Evolutionary conservation across 2,329 filamentous ascomycete species (phyloP).

Genomic region (Seiridium cupressi): DNA sequence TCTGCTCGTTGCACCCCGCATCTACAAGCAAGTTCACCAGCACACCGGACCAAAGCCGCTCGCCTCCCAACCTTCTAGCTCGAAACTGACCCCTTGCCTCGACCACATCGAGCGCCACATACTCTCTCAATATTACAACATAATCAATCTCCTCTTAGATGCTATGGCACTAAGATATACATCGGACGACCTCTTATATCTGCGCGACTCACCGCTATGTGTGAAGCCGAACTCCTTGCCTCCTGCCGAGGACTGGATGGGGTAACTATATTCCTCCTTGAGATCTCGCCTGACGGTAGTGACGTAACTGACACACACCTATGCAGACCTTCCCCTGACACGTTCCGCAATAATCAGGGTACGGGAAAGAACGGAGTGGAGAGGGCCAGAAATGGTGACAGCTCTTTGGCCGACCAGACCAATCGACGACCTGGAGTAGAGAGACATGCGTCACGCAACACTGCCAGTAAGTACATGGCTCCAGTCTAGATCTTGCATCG

Average conservation of each 20-base stretch:
- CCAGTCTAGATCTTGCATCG: too few relatives aligned
- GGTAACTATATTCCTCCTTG: constrained; percentile 49
- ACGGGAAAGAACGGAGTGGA: constrained; percentile 40
- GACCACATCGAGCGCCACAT: not conserved
- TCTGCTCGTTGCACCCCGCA: not conserved
- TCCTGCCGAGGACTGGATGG: constrained; percentile 94
- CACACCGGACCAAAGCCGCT: not conserved
- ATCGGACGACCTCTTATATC: constrained; percentile 69
- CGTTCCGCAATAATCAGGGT: constrained; percentile 38
- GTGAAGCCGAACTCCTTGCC: constrained; percentile 76
- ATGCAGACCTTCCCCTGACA: constrained; percentile 43
- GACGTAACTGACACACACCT: not conserved
- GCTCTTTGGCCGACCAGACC: constrained; percentile 43
- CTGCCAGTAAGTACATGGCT: constrained; percentile 46
- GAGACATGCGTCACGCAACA: constrained; percentile 54
- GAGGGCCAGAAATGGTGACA: constrained; percentile 42
- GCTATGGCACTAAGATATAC: constrained; percentile 67
- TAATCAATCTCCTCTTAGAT: constrained; percentile 15
- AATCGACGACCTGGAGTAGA: constrained; percentile 52
- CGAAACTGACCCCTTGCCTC: not conserved
- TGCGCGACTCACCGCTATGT: constrained; percentile 82
- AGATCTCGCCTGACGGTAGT: not conserved
- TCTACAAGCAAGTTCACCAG: not conserved
- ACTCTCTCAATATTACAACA: not conserved
- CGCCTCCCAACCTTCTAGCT: not conserved